A percentile compares a stretch with the other conserved stretches of the same genome.
These are phyloP conservation scores for Barbatosphaeria neglecta DNA, from an alignment of 495 filamentous ascomycete genomes.

Conservation along the genomic window DNA sequence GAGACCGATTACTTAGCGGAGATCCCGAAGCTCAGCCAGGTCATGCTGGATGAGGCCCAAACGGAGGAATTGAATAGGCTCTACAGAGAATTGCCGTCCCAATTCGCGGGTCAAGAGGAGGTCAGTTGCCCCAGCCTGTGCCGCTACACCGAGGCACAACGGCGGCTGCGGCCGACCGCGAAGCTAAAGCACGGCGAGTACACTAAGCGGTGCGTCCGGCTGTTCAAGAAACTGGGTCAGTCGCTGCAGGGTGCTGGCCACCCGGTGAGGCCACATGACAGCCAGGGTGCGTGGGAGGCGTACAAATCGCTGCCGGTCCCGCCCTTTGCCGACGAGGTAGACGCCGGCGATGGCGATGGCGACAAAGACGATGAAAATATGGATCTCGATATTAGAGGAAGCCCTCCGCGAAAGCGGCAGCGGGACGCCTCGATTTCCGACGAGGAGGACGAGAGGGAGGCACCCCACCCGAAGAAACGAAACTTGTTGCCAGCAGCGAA, in stretches of 20 bases:
- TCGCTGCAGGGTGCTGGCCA: slow-evolving; percentile 15
- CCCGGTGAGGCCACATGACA: slow-evolving; percentile 13
- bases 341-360: slow-evolving; percentile 2
- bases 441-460: slow-evolving; percentile 9
- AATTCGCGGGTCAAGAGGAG: slow-evolving; percentile 16
- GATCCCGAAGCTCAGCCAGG: slow-evolving; percentile 21
- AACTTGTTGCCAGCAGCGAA: slow-evolving; percentile 6
- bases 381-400: no score
- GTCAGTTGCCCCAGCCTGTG: slow-evolving; percentile 24
- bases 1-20: slow-evolving; percentile 26
- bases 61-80: slow-evolving; percentile 23
- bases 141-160: slow-evolving; percentile 23
- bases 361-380: neutral
- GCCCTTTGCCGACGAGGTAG: slow-evolving; percentile 21
- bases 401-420: neutral
- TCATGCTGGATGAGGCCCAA: slow-evolving; percentile 28
- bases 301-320: slow-evolving; percentile 18
- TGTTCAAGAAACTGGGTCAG: slow-evolving; percentile 26
- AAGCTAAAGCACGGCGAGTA: slow-evolving; percentile 33
- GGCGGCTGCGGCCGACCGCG: slow-evolving; percentile 25
- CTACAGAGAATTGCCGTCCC: slow-evolving; percentile 29
- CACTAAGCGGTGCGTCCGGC: slow-evolving; percentile 31
- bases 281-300: slow-evolving; percentile 8
- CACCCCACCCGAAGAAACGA: slow-evolving; percentile 8
- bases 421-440: slow-evolving; percentile 4